Evolutionary conservation across 31 red algal species (phyloP).

Genomic region (Endocladia muricata): DNA sequence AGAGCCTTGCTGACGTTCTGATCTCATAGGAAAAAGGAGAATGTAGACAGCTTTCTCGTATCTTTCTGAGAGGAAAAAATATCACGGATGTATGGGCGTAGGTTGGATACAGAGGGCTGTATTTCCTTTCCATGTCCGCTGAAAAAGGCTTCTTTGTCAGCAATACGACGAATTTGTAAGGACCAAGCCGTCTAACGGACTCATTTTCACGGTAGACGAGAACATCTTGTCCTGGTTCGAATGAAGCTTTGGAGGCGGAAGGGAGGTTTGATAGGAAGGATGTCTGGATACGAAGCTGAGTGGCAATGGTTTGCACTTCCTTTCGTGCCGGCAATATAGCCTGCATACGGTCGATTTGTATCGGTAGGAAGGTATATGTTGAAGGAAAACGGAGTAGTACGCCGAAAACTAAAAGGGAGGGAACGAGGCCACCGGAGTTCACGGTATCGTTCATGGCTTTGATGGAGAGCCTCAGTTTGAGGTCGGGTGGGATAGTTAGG

Average conservation of each 20-base stretch:
- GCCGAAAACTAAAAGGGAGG: conserved; percentile 59
- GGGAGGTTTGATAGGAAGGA: not conserved
- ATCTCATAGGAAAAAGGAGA: not conserved
- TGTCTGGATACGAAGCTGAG: conserved; percentile 3
- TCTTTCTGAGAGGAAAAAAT: not conserved
- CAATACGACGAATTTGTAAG: not conserved
- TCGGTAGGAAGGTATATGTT: not conserved
- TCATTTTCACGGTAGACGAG: conserved; percentile 5
- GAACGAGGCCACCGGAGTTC: conserved; percentile 20
- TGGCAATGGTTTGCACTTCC: conserved; percentile 2
- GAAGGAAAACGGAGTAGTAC: conserved; percentile 16
- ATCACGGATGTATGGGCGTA: not conserved
- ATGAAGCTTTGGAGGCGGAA: not conserved
- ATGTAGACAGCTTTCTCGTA: not conserved
- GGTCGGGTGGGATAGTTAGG: not conserved
- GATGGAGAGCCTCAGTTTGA: not conserved
- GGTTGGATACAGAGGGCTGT: not conserved
- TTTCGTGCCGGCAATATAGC: not conserved
- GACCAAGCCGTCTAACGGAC: not conserved
- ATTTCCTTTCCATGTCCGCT: not conserved
- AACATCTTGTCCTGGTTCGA: not conserved
- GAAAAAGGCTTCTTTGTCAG: not conserved
- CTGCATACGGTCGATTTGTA: not conserved
- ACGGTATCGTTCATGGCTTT: conserved; percentile 58
- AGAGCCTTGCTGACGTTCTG: not conserved